Evolutionary conservation across 306 rosid genomes (phyloP).

Genomic region (Prinsepia uniflora): DNA sequence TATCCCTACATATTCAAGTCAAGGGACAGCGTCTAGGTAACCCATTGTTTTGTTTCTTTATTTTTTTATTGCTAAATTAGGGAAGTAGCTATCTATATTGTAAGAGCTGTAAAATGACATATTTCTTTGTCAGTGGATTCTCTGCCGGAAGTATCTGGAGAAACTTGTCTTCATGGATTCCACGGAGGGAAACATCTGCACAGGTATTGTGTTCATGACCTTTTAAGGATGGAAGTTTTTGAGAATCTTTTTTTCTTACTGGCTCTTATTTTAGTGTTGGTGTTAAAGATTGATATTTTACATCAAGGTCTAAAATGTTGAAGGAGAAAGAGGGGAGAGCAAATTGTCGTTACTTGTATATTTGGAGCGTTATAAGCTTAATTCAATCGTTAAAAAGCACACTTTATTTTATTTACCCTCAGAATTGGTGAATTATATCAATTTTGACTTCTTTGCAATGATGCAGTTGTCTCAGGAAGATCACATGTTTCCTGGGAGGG

Average conservation of each 20-base stretch:
- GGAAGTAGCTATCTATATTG: not conserved
- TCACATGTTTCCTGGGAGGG: conserved; percentile 78
- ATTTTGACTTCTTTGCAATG: not conserved
- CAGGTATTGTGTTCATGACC: conserved; percentile 42
- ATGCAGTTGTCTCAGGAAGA: conserved; percentile 15
- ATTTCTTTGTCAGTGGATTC: conserved; percentile 57
- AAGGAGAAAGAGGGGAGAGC: too few relatives aligned
- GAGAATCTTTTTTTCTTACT: not conserved
- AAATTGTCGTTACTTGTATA: not conserved
- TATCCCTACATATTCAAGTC: conserved; percentile 77
- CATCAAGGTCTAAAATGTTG: not conserved
- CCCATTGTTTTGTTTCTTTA: not conserved
- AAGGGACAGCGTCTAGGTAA: conserved; percentile 59
- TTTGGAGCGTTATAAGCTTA: not conserved
- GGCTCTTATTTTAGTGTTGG: too few relatives aligned
- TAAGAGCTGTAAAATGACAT: conserved; percentile 20
- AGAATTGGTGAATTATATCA: not conserved
- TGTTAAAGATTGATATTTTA: not conserved
- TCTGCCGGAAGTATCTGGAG: conserved; percentile 76
- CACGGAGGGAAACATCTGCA: conserved; percentile 64
- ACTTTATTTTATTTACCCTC: not conserved
- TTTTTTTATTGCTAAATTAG: not conserved
- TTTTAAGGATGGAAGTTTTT: not conserved
- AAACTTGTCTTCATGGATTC: conserved; percentile 78
- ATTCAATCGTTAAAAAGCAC: not conserved